Evolutionary conservation across 345 rosid genomes (phyloP).

Genomic region (Jatropha curcas): DNA sequence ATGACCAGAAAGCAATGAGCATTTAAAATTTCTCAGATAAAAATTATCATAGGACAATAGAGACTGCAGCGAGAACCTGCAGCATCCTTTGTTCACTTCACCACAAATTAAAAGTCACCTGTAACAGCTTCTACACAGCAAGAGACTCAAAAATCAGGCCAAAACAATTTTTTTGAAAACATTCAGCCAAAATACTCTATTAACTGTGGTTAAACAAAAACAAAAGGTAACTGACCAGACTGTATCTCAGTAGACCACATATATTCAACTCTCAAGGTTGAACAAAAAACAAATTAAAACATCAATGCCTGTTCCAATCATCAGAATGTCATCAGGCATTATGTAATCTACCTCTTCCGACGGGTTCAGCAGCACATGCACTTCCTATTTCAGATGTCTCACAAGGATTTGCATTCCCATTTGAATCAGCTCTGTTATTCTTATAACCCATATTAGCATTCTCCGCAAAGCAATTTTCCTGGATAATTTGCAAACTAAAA

Average conservation of each 20-base stretch:
- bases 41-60: background rate
- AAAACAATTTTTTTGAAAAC: background rate
- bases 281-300: background rate
- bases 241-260: background rate
- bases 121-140: background rate
- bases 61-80: conserved; percentile 11
- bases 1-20: conserved; percentile 6
- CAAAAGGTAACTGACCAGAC: background rate
- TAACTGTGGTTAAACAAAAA: background rate
- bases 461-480: background rate
- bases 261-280: background rate
- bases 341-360: conserved; percentile 6
- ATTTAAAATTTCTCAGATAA: background rate
- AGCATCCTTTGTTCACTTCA: conserved; percentile 9
- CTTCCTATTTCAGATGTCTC: conserved; percentile 7
- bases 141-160: conserved; percentile 6
- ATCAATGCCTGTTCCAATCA: conserved; percentile 2
- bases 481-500: background rate
- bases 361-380: background rate
- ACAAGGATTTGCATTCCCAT: background rate
- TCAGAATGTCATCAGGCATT: background rate
- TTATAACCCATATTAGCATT: background rate
- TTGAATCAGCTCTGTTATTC: background rate
- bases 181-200: background rate
- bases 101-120: conserved; percentile 2